These are phyloP conservation scores for Linum usitatissimum DNA, from an alignment of 345 rosid genomes.

Conservation along the genomic window DNA sequence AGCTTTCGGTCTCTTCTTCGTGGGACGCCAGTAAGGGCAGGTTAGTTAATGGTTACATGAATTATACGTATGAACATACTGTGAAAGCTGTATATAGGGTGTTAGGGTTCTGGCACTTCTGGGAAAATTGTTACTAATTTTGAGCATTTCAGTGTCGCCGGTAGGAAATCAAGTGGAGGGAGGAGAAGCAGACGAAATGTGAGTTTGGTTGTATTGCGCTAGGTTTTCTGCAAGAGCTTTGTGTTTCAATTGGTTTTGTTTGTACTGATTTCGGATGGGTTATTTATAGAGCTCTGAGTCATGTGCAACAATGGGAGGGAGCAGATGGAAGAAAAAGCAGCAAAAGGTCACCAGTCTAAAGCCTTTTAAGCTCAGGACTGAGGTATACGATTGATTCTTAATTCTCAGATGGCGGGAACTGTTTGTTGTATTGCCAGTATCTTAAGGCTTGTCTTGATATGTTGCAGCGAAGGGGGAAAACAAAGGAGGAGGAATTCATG, in stretches of 20 bases:
- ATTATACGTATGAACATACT: neutral
- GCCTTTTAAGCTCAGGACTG: constrained; percentile 85
- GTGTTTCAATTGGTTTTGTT: neutral
- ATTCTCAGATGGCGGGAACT: neutral
- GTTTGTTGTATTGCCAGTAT: neutral
- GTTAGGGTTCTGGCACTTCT: constrained; percentile 3
- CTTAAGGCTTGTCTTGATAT: constrained; percentile 3
- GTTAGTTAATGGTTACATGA: constrained; percentile 23
- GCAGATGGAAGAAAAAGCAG: constrained; percentile 56
- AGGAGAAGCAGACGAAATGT: constrained; percentile 74
- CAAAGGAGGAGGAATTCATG: constrained; percentile 72
- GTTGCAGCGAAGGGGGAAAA: constrained; percentile 70
- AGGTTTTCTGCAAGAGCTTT: neutral
- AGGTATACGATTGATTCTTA: constrained; percentile 30
- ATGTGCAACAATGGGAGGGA: constrained; percentile 41
- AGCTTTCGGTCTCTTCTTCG: constrained; percentile 50
- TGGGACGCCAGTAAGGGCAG: constrained; percentile 58
- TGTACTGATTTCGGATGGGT: constrained; percentile 10
- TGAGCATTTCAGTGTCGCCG: constrained; percentile 29
- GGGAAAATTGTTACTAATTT: constrained; percentile 5
- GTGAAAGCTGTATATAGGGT: neutral
- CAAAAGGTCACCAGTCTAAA: constrained; percentile 42
- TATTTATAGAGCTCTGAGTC: constrained; percentile 61
- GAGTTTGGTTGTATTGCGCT: constrained; percentile 7
- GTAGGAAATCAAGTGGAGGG: constrained; percentile 53